Evolutionary conservation across 352 stramenopile genomes (phyloP), one percentile per base, ranked within the genome.

Genomic region (Pythium vanterpoolii): DNA sequence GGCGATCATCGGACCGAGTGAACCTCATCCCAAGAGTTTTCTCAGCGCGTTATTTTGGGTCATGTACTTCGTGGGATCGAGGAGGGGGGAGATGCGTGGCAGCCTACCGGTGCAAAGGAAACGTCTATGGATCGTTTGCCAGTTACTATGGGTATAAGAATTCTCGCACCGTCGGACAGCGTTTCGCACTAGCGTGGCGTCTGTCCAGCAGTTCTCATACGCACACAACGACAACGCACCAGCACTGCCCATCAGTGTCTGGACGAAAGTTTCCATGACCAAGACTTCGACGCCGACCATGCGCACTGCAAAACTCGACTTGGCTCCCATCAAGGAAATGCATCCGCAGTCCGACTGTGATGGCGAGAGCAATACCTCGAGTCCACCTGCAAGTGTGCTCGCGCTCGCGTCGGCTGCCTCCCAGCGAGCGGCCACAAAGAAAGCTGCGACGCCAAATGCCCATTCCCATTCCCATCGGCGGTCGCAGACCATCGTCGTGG

Each of bases 401-500:
- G 60, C 60, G 19, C 36, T 66, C 3, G 54, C 52, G 23, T 31
- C 56, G 13, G 45, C 56, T 1, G 60, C 60, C 9, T 23, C 60
- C 16, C 52, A 59, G 16, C 60, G 60, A 19, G 30, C 18, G 27
- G 11, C 31, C 23, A 7, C 18, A 11, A 24, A 46, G 44, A 21
- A 60, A 56, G 19, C 13, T 28, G 28, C 28, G 26, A 10, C 11
- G 33, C n/a, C n/a, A n/a, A n/a, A n/a, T 5, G 5, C 19, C 19
- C 16, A 1, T 3, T 43, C 40, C 23, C 50, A 61, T 30, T 42
- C 21, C 24, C 72, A 80, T 49, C 59, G 72, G 14, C 72, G 72
- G 1, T 74, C 64, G 16, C 64, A 76, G 59, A 75, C 70, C 11
- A 81, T 81, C 56, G 64, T 64, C 9, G 68, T 47, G 1, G 67